phyloP scores from a whole-genome alignment of 306 rosid species.

The Quercus bicolor region DNA sequence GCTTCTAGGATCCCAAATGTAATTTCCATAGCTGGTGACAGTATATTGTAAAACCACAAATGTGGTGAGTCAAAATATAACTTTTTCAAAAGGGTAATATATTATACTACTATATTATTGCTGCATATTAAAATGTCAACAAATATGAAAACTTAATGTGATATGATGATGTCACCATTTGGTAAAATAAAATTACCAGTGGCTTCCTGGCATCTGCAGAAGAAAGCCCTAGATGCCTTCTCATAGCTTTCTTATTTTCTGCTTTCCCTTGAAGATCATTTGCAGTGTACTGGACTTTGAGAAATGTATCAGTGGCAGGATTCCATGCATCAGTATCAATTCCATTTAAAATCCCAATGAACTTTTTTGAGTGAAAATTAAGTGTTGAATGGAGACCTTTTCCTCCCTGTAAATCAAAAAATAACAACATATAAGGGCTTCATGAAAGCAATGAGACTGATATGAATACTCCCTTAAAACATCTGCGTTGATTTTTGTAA shows the following conservation, averaged over 20 bases:
- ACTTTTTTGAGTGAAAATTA: slow-evolving; percentile 73
- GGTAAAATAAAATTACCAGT: slow-evolving; percentile 58
- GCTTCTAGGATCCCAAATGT: neutral
- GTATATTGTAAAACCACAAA: neutral
- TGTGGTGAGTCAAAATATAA: neutral
- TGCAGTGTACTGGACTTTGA: slow-evolving; percentile 74
- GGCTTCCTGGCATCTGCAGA: slow-evolving; percentile 64
- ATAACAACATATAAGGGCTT: slow-evolving; percentile 21
- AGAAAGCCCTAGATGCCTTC: slow-evolving; percentile 72
- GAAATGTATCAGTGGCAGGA: slow-evolving; percentile 71
- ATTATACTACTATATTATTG: neutral
- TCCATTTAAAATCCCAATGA: slow-evolving; percentile 86
- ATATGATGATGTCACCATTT: slow-evolving; percentile 5
- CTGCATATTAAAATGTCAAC: neutral
- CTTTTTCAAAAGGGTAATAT: neutral
- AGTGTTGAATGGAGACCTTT: slow-evolving; percentile 85
- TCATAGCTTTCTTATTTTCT: slow-evolving; percentile 79
- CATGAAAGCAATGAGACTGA: neutral
- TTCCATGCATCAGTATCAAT: slow-evolving; percentile 92
- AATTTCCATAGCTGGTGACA: neutral
- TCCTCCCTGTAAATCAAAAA: slow-evolving; percentile 67
- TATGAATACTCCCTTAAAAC: slow-evolving; percentile 7
- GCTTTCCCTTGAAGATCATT: slow-evolving; percentile 80
- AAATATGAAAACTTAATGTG: neutral
- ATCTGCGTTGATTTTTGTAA: neutral